Percentiles rank a stretch among this genome's conserved stretches.
phyloP scores from a whole-genome alignment of 306 rosid species.

The Glycine tomentella region DNA sequence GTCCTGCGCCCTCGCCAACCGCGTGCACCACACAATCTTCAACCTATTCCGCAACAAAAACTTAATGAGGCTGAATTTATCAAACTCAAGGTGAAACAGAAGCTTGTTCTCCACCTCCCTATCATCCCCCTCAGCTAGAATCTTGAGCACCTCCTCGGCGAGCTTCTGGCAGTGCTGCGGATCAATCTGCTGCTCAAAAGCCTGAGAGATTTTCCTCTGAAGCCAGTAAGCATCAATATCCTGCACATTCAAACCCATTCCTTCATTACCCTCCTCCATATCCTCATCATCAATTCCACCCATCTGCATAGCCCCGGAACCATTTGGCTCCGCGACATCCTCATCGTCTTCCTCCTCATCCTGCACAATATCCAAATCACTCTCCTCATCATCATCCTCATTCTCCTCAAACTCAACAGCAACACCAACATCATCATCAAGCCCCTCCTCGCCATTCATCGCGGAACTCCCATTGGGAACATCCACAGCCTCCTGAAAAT shows the following conservation, averaged over 20 bases:
- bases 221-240: constrained; percentile 98
- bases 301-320: constrained; percentile 84
- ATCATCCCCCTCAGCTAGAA: constrained; percentile 83
- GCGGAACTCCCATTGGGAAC: constrained; percentile 55
- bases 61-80: constrained; percentile 81
- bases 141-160: constrained; percentile 84
- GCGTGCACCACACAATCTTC: constrained; percentile 94
- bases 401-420: constrained; percentile 96
- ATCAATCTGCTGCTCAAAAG: constrained; percentile 88
- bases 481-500: constrained; percentile 77
- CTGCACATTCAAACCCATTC: constrained; percentile 87
- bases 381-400: constrained; percentile 93
- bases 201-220: constrained; percentile 94
- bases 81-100: constrained; percentile 69
- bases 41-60: constrained; percentile 71
- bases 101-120: constrained; percentile 81
- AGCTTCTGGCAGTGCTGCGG: constrained; percentile 90
- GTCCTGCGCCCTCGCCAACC: constrained; percentile 85
- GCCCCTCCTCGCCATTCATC: constrained; percentile 70
- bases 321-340: constrained; percentile 68
- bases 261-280: constrained; percentile 81
- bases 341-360: constrained; percentile 94
- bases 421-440: constrained; percentile 91
- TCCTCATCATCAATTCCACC: constrained; percentile 95
- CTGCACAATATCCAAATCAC: constrained; percentile 92